These are phyloP conservation scores for Aureobasidium sp. DNA, from an alignment of 2,329 filamentous ascomycete genomes.

Conservation along the genomic window DNA sequence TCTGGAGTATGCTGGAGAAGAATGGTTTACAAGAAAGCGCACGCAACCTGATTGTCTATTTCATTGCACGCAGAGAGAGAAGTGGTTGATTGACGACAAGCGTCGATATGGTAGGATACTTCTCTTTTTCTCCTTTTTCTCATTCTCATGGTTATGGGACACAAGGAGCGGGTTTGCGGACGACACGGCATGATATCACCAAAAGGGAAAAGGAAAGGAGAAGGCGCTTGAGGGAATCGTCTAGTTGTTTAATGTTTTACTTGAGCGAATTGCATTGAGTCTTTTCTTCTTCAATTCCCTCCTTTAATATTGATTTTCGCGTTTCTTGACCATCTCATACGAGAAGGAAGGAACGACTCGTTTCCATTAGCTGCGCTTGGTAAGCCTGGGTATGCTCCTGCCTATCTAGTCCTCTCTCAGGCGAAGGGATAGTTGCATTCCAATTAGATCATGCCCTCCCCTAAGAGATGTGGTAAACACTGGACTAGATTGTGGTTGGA, in stretches of 20 bases:
- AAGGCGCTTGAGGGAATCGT: neutral
- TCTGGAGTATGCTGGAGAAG: conserved; percentile 59
- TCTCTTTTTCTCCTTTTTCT: neutral
- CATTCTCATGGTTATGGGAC: neutral
- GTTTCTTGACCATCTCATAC: neutral
- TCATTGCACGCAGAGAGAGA: conserved; percentile 61
- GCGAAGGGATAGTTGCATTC: too few relatives aligned
- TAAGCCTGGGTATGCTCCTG: neutral
- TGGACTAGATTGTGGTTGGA: neutral
- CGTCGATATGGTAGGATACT: neutral
- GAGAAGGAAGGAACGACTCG: neutral
- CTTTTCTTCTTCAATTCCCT: neutral
- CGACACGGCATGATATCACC: conserved; percentile 6
- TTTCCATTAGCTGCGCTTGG: neutral
- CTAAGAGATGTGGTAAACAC: neutral
- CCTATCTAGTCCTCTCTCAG: neutral
- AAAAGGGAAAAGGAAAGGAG: neutral
- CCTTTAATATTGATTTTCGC: neutral
- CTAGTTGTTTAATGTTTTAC: neutral
- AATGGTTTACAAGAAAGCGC: conserved; percentile 55
- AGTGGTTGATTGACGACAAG: conserved; percentile 29
- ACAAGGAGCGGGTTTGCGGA: neutral
- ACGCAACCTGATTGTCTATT: conserved; percentile 70
- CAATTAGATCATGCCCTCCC: too few relatives aligned
- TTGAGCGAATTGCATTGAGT: neutral